Evolutionary conservation across 495 filamentous ascomycete species (phyloP), one percentile per base, ranked within the genome.

Genomic region (Umbilicaria muhlenbergii): DNA sequence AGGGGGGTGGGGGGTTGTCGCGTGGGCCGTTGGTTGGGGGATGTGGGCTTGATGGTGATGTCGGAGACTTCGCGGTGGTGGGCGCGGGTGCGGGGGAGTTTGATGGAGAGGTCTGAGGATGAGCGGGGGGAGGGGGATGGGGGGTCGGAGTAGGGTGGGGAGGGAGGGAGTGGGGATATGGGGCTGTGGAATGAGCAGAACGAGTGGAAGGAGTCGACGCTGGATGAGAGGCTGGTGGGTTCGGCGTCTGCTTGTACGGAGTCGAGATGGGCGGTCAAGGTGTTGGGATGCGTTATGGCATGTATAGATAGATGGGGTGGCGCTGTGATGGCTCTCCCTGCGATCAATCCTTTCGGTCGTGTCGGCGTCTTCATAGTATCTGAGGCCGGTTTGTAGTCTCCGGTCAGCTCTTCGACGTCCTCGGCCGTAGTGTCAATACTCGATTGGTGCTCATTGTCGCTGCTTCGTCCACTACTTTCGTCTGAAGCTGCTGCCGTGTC

Each of bases 141-240:
- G 3, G 61, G 59, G 6, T 57, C 55, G 5, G 66, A 63, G 33
- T 62, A 54, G 11, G 69, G 58, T 33, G 70, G 66, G 15, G 74
- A 73, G 13, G 68, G 62, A 41, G 67, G 57, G 15, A 68, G 53
- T 19, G 70, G 61, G 12, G 64, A 62, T 21, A 56, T 53, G 10
- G 67, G 58, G n/a, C 69, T 67, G 38, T 69, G 67, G 51, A 75
- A 71, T 3, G 81, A 83, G 47, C 76, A 69, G 41, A 76, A 71
- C 3, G 81, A 83, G 47, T 77, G 70, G 41, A 76, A 73, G 4
- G 74, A 77, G 24, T 77, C 73, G 11, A 67, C 63, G 45, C 71
- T 80, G 38, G 77, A 78, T 36, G 78, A 60, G 5, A 68, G 51
- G 38, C 57, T 60, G n/a, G 58, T 50, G 5, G 52, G 41, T 19